Evolutionary conservation across 805 yeast species (phyloP), one percentile per base, ranked within the genome.

Genomic region (Wickerhamiella parazyma): DNA sequence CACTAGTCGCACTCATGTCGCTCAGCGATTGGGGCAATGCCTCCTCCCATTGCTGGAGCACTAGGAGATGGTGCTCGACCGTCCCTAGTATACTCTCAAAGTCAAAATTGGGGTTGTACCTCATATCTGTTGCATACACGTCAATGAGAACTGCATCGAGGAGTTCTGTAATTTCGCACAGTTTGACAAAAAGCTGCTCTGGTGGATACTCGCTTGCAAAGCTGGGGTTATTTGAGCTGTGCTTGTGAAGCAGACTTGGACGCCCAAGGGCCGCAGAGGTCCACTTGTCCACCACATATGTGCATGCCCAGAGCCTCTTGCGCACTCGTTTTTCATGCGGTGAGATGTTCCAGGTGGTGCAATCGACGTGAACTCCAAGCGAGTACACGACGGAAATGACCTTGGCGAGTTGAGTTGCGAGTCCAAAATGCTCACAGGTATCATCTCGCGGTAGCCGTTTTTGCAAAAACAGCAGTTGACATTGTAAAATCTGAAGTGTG

Each of bases 211-310:
- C 44, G 45, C 53, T 42, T 12, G 47, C 39, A 20, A 60, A 45
- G 17, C 55, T 48, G 4, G 54, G 50, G 11, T 36, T 36, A n/a
- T 42, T 39, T 7, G 28, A 14, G 11, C 39, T 34, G 7, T 35
- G 33, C 8, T 17, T 17, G 18, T 38, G 33, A 26, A 45, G 25
- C 24, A 54, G 20, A 8, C 49, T 29, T 1, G 68, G 68, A 19
- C 62, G 52, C 10, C 66, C 65, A 3, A 57, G 42, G 22, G 51
- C 51, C 4, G 56, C 55, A 1, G 64, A 52, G 3, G 53, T 47
- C 67, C 67, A 64, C 43, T 60, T 60, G 43, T 64, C 68, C 37
- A 54, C 53, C 12, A 55, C 55, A 36, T 50, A 62, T n/a, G 56
- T 53, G 0, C 57, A 52, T 33, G 64, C 59, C 64, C 66, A 60